Base-by-base conservation (phyloP, 495 filamentous ascomycete species). In the Beverwykella pulmonaria region DNA sequence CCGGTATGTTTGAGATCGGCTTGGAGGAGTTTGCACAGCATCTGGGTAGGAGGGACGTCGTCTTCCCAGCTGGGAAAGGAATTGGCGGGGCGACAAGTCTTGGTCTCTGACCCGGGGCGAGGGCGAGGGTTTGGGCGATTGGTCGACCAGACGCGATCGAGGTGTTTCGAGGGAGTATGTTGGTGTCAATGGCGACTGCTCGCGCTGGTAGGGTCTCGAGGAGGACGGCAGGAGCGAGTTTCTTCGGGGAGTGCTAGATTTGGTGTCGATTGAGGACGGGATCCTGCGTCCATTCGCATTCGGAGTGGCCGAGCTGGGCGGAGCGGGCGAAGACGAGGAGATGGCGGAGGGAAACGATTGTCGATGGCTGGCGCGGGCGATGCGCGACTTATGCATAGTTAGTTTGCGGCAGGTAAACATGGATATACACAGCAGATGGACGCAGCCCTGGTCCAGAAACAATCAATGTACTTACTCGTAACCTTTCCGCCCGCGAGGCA, bases 31-130 rank as follows among this genome's bases (percentile, higher is more conserved):
- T 20, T 66, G 52, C 12, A 55, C 41, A 23, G 65, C 23, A 53
- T 71, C 39, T 34, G 59, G 44, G 57, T 69, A 61, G 25, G 84
- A 85, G 3, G 79, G 74, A 47, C 81, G 78, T 61, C 82, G 78
- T 49, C 84, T 79, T 32, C 73, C 71, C 50, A 75, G 76, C 27
- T 77, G 61, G 23, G 75, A 71, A 9, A 79, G 77, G 20, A 77
- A 77, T 53, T 81, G 78, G 1, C 81, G 78, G 1, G 83, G 79
- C 14, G 82, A 81, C 14, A 71, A 72, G 8, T 68, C 69, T 22
- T 53, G 56, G 22, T 71, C 69, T 34, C 41, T 65, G 10, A 57
- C 17, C 30, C 39, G 39, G 8, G 67, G 53, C 20, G 69, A 63
- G 39, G 39, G 3, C 15, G 39, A 44, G 3, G 66, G 30, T 32